Evolutionary conservation across 1,139 yeast genomes (phyloP), one percentile per base, ranked within the genome.

Genomic region (Wickerhamomyces sp.): DNA sequence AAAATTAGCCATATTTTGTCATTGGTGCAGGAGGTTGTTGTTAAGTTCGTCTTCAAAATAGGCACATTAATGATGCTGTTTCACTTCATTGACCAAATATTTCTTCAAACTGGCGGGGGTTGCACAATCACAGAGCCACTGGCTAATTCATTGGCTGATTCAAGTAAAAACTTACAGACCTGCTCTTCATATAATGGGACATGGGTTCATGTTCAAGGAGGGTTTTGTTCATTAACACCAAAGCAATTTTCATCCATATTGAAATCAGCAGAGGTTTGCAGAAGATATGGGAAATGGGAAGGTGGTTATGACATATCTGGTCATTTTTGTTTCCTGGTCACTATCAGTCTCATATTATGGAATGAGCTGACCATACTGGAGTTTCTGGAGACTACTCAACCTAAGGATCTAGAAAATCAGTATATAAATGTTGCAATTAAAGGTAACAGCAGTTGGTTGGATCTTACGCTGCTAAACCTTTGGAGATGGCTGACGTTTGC

Each of bases 241-340:
- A 16, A 12, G 1, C 55, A 46, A 32, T 33, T 48, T 3, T 18
- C 44, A 4, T 6, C 35, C 15, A 27, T 27, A 3, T 40, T 52
- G 12, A 36, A 30, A 7, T 40, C 47, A 16, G 54, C 56, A 5
- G 44, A 49, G 28, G 31, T 33, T 10, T 54, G 58, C 34, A 35
- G 42, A 15, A 19, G 33, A 7, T 60, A 62, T 17, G 71, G 70
- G 2, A 42, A 42, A 20, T 81, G 86, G 83, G 56, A 55, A 6
- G 72, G 76, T 28, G 83, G 82, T 4, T 76, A 77, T 46, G 87
- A 81, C 54, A 58, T 74, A 1, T 78, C 86, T 21, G 87, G 89
- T 0, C 89, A 81, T 55, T 73, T 71, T 43, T 74, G 76, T 49
- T 68, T 79, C 35, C 49, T 79, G 4, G 58, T 70, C 2, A 71